phyloP scores from a whole-genome alignment of 1,284 basidiomycete species.

The Xerocomus minutiporus region DNA sequence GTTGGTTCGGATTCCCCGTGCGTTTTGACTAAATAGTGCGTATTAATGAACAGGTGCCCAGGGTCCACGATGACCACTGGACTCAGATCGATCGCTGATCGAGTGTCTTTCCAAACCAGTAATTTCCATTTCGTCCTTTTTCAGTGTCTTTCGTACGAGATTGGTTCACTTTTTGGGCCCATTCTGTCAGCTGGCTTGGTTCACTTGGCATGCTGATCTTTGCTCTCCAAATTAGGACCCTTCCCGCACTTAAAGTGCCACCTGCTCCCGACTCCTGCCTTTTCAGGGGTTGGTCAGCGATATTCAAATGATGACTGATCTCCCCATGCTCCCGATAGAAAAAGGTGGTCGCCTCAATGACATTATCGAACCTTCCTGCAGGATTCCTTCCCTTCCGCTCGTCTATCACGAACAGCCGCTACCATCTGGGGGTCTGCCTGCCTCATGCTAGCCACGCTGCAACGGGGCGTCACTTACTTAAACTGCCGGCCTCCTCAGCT shows the following conservation, averaged over 20 bases:
- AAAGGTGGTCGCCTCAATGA: constrained; percentile 24
- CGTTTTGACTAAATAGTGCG: neutral
- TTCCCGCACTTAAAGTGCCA: neutral
- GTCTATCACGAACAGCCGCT: constrained; percentile 35
- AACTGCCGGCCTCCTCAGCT: constrained; percentile 32
- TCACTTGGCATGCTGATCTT: constrained; percentile 20
- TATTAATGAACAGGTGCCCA: constrained; percentile 11
- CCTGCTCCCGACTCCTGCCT: constrained; percentile 13
- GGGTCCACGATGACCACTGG: constrained; percentile 6
- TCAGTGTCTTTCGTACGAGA: neutral
- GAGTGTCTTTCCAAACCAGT: constrained; percentile 9
- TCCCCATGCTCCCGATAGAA: constrained; percentile 25
- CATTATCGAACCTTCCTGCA: constrained; percentile 30
- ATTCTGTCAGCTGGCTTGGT: constrained; percentile 1
- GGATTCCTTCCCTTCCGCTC: constrained; percentile 28
- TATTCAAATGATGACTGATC: constrained; percentile 37
- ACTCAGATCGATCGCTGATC: constrained; percentile 24
- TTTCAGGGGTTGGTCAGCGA: constrained; percentile 26
- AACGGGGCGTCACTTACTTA: constrained; percentile 46
- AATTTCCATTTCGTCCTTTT: constrained; percentile 16
- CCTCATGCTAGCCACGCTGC: constrained; percentile 62
- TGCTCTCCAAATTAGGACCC: neutral
- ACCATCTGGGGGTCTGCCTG: constrained; percentile 30
- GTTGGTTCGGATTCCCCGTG: neutral
- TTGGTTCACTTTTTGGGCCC: neutral